These are phyloP conservation scores for Earliella scabrosa DNA, from an alignment of 1,284 basidiomycete species.

Conservation along the genomic window DNA sequence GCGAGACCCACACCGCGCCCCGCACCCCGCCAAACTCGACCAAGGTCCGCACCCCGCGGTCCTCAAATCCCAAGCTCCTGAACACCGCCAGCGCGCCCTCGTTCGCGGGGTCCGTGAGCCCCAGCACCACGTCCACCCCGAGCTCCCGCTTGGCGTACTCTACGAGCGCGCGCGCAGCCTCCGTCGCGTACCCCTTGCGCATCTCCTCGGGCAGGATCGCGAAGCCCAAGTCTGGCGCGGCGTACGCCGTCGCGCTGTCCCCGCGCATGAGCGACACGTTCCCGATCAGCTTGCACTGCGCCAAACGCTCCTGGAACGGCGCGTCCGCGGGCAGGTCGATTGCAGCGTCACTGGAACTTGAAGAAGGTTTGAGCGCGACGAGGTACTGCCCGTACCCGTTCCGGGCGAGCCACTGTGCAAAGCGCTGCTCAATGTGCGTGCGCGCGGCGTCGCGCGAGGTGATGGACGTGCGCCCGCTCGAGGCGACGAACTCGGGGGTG, in stretches of 20 bases:
- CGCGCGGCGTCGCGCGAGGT: conserved; percentile 1
- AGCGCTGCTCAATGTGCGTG: background rate
- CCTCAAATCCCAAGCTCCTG: conserved; percentile 8
- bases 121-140: conserved; percentile 4
- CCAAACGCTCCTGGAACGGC: conserved; percentile 6
- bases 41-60: background rate
- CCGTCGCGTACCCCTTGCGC: conserved; percentile 10
- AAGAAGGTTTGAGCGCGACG: conserved; percentile 2
- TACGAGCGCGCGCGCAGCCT: conserved; percentile 1
- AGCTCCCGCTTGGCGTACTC: background rate
- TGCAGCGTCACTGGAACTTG: background rate
- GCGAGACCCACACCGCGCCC: conserved; percentile 5
- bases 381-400: conserved; percentile 9
- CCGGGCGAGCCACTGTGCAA: background rate
- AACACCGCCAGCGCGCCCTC: conserved; percentile 2
- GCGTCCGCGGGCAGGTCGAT: background rate
- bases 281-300: conserved; percentile 5
- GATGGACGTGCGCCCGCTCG: background rate
- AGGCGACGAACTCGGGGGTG: conserved; percentile 8
- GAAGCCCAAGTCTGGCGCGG: conserved; percentile 9
- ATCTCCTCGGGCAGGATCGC: conserved; percentile 12
- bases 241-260: conserved; percentile 1
- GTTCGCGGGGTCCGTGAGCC: conserved; percentile 3
- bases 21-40: background rate
- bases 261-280: conserved; percentile 12